phyloP scores from a whole-genome alignment of 768 basidiomycete species.

The Mycena kentingensis region DNA sequence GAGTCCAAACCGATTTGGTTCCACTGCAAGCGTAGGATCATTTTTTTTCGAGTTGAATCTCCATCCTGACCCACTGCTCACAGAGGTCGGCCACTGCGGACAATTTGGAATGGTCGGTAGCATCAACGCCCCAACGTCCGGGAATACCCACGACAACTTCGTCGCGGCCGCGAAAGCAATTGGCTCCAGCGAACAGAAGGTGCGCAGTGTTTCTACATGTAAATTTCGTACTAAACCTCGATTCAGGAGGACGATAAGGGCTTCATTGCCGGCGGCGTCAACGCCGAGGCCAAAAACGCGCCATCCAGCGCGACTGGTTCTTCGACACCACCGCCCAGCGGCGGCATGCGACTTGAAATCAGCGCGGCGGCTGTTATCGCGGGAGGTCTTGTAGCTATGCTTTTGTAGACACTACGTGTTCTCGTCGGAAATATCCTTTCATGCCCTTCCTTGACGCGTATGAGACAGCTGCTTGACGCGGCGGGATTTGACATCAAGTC shows the following conservation, averaged over 20 bases:
- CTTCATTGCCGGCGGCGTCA: conserved; percentile 43
- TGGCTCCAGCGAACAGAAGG: conserved; percentile 36
- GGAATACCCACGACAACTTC: conserved; percentile 45
- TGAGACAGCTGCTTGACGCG: too few species aligned
- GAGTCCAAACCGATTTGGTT: conserved; percentile 64
- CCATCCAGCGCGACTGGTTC: conserved; percentile 29
- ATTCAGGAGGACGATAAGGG: conserved; percentile 40
- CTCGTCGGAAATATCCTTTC: too few species aligned
- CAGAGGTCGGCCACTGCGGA: too few species aligned
- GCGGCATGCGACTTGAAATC: too few species aligned
- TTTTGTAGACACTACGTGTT: too few species aligned
- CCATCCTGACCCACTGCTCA: too few species aligned
- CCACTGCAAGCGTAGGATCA: conserved; percentile 55
- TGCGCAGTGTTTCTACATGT: conserved; percentile 24
- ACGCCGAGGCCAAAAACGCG: conserved; percentile 36
- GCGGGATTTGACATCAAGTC: too few species aligned
- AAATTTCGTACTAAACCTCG: not conserved
- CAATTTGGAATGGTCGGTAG: conserved; percentile 13
- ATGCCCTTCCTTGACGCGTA: too few species aligned
- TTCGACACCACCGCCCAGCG: too few species aligned
- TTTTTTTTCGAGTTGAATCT: conserved; percentile 27
- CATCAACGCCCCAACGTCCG: conserved; percentile 50
- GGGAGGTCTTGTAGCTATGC: too few species aligned
- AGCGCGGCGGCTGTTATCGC: too few species aligned
- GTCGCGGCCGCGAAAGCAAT: conserved; percentile 41